A percentile compares a stretch with the other conserved stretches of the same genome.
phyloP scores from a whole-genome alignment of 768 basidiomycete species.

The Termitomyces sp. region DNA sequence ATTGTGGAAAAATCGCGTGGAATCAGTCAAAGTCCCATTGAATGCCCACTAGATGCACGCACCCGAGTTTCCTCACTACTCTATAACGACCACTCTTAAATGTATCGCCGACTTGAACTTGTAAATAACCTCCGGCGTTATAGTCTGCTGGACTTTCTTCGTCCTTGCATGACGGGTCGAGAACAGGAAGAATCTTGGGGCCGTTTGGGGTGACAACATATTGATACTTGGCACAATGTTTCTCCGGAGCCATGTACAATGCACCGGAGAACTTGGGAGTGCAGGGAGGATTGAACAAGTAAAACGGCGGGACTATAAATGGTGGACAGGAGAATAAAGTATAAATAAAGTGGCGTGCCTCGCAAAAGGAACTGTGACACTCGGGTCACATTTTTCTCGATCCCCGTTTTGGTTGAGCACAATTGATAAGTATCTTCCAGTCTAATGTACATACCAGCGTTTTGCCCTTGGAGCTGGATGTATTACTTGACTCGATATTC shows the following conservation, averaged over 20 bases:
- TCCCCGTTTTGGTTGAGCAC: neutral
- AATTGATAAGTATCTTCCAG: neutral
- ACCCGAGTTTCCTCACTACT: slow-evolving; percentile 89
- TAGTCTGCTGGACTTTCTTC: slow-evolving; percentile 84
- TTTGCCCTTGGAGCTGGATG: no score
- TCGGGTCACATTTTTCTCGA: slow-evolving; percentile 3
- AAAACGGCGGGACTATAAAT: neutral
- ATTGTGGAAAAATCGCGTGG: slow-evolving; percentile 11
- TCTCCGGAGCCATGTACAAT: slow-evolving; percentile 59
- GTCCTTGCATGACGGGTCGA: slow-evolving; percentile 61
- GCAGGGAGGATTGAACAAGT: slow-evolving; percentile 12
- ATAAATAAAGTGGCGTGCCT: slow-evolving; percentile 9
- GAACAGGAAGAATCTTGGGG: slow-evolving; percentile 67
- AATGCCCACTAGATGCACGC: slow-evolving; percentile 13
- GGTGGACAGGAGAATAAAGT: neutral
- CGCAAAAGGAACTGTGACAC: slow-evolving; percentile 14
- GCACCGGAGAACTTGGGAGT: slow-evolving; percentile 5
- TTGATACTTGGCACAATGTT: slow-evolving; percentile 66
- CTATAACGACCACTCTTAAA: slow-evolving; percentile 84
- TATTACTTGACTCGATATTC: neutral
- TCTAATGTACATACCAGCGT: no score
- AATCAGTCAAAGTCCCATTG: slow-evolving; percentile 19
- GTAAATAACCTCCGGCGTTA: slow-evolving; percentile 76
- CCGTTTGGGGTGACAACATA: slow-evolving; percentile 64
- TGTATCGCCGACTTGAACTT: slow-evolving; percentile 73